Base-by-base conservation (phyloP, 352 stramenopile genomes). In the Phytophthora aleatoria region DNA sequence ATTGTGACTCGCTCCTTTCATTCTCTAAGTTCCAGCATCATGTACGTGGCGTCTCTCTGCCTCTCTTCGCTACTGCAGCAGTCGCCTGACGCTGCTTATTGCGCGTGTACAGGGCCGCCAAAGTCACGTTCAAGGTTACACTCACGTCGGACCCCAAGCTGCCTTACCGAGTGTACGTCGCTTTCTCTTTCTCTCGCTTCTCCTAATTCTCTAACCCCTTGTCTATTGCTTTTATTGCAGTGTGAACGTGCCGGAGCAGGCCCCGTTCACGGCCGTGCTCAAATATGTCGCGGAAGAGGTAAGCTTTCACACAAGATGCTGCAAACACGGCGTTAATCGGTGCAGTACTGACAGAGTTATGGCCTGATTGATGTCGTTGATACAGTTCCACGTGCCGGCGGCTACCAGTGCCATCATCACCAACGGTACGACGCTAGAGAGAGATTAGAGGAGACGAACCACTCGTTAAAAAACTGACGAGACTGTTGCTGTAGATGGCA, bases 331-430 rank as follows among this genome's bases (percentile, higher is more conserved):
- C 15, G 8, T 50, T 50, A 38, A 58, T 45, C 3, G 55, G 39
- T 26, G 9, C 1, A 38, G 31, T 61, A 64, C 57, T 71, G 41
- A 71, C 39, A 3, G 31, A 47, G 24, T 56, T 63, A 45, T 61
- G 44, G 5, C 42, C 10, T 49, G 39, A 57, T 61, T 27, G 16
- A 6, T 51, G 51, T 61, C 8, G 27, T 55, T 44, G 16, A 43
- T 56, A 36, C 64, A 92, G 84, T 95, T 95, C 64, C 73, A 87
- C 58, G 87, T 95, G 42, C 82, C 85, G 43, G 76, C 85, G 20
- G 74, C 76, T 13, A 95, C 87, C 24, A 95, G 87, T 57, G 87
- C 87, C n/a, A 94, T 95, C 58, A 94, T 95, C 70, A 95, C 87
- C 42, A 90, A 91, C 61, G 86, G 85, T 92, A 74, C 45, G 30